phyloP scores from a whole-genome alignment of 2,329 filamentous ascomycete species.

The Botrytis fragariae region DNA sequence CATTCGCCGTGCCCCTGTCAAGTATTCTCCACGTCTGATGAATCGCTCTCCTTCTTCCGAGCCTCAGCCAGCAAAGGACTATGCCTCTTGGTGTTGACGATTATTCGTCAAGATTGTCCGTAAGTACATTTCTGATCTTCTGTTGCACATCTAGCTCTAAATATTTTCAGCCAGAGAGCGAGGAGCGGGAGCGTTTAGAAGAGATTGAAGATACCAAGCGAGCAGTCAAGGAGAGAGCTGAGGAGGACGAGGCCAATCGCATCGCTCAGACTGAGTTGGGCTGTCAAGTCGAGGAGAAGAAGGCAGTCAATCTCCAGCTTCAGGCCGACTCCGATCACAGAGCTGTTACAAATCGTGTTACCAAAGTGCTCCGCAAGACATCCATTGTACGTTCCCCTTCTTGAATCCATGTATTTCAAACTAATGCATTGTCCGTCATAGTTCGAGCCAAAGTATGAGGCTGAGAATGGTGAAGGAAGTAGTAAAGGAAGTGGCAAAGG shows the following conservation, averaged over 20 bases:
- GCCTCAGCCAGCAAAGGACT: background rate
- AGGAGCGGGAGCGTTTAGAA: background rate
- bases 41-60: background rate
- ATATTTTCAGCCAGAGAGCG: background rate
- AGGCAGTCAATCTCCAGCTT: background rate
- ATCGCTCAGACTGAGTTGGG: background rate
- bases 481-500: background rate
- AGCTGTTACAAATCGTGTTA: background rate
- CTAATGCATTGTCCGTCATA: background rate
- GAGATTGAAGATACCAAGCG: background rate
- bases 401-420: background rate
- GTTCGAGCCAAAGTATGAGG: background rate
- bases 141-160: background rate
- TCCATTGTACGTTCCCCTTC: background rate
- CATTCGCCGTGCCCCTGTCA: background rate
- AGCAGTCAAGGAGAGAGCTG: background rate
- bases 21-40: background rate
- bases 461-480: background rate
- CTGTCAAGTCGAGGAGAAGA: background rate
- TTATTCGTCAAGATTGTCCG: background rate
- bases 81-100: background rate
- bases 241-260: background rate
- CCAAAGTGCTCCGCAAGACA: background rate
- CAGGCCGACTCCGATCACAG: background rate
- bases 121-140: background rate